Conservation (phyloP, 768 basidiomycete species). For the Infundibulicybe gibba region DNA sequence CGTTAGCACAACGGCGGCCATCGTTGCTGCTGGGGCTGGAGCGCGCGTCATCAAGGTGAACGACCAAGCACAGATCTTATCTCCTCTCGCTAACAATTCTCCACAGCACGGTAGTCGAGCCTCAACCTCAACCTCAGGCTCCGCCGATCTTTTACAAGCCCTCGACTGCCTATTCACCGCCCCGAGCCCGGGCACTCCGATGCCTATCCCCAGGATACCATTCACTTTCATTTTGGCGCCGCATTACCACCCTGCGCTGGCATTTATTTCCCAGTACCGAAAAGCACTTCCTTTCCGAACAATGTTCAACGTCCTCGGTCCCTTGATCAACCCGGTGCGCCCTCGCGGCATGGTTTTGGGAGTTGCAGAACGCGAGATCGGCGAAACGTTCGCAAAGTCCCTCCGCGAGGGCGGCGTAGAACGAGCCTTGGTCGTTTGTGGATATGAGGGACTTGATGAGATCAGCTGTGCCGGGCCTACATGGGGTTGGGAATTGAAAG, state of each 20-base stretch:
- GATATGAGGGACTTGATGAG: conserved; percentile 89
- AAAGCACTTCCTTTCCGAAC: conserved; percentile 90
- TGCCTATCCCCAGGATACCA: conserved; percentile 61
- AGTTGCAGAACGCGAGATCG: conserved; percentile 79
- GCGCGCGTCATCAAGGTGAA: conserved; percentile 89
- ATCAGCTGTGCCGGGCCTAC: conserved; percentile 93
- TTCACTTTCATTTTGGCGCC: conserved; percentile 95
- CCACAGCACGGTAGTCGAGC: conserved; percentile 84
- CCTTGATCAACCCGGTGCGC: conserved; percentile 86
- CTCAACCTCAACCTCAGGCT: conserved; percentile 91
- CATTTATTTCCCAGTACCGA: conserved; percentile 78
- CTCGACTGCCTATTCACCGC: conserved; percentile 75
- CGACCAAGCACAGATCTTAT: conserved; percentile 5
- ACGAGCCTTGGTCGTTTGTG: conserved; percentile 91
- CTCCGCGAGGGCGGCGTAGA: conserved; percentile 70
- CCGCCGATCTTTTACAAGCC: conserved; percentile 86
- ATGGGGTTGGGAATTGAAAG: conserved; percentile 74
- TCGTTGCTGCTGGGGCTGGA: conserved; percentile 94
- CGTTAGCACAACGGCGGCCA: conserved; percentile 90
- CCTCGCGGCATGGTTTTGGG: conserved; percentile 91
- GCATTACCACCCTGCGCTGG: conserved; percentile 88
- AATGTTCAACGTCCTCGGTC: conserved; percentile 94
- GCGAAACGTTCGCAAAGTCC: conserved; percentile 75
- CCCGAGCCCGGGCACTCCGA: conserved; percentile 53
- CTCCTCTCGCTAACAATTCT: neutral